Conservation (phyloP, 1,284 basidiomycete genomes). For the Trametes sp. region DNA sequence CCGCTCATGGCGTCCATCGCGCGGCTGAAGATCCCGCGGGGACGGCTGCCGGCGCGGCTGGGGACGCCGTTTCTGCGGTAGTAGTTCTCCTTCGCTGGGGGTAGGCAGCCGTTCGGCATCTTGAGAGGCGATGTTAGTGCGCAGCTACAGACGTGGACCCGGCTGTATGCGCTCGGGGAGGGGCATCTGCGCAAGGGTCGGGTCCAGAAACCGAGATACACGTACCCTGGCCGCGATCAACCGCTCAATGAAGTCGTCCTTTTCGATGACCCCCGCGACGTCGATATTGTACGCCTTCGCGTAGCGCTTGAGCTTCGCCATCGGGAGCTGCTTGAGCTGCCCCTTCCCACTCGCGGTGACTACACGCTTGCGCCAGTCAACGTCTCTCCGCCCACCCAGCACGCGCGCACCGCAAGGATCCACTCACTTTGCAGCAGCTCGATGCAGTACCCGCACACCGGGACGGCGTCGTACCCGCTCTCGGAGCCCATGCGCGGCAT, state of each 20-base stretch:
- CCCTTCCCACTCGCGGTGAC: slow-evolving; percentile 71
- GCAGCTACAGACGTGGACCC: not conserved
- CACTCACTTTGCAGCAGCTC: slow-evolving; percentile 76
- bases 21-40: slow-evolving; percentile 63
- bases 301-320: slow-evolving; percentile 72
- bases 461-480: slow-evolving; percentile 65
- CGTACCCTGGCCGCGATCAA: slow-evolving; percentile 65
- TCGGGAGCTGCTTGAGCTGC: slow-evolving; percentile 59
- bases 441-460: slow-evolving; percentile 77
- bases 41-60: slow-evolving; percentile 50
- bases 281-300: slow-evolving; percentile 72
- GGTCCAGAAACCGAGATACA: too few relatives aligned
- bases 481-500: slow-evolving; percentile 64
- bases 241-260: slow-evolving; percentile 75
- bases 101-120: slow-evolving; percentile 63
- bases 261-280: slow-evolving; percentile 70
- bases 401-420: slow-evolving; percentile 38
- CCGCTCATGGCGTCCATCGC: slow-evolving; percentile 46
- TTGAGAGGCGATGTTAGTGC: slow-evolving; percentile 28
- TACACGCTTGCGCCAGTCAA: slow-evolving; percentile 40
- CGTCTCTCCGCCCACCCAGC: not conserved
- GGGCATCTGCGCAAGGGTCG: too few relatives aligned
- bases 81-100: slow-evolving; percentile 57
- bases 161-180: not conserved
- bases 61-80: slow-evolving; percentile 77